Base-by-base conservation (phyloP, 306 rosid genomes). In the Delonix regia region DNA sequence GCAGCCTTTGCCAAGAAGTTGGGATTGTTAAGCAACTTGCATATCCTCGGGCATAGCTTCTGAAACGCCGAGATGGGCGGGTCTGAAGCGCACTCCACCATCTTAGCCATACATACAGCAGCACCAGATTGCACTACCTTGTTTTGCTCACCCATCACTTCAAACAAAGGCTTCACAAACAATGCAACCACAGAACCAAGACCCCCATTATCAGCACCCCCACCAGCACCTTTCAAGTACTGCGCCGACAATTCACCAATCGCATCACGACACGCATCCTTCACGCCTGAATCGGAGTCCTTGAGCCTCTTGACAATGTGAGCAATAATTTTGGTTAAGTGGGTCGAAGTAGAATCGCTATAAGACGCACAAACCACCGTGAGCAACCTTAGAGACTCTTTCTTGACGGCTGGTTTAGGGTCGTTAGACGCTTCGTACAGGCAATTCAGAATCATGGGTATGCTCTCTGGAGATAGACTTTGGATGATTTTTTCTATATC, bases 111-210 rank as follows among this genome's bases (percentile, higher is more conserved):
- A 69, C 99, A 93, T 78, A 82, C 27, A 4, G 99, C 98, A 0
- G 99, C 99, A 55, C 97, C 98, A 12, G 91, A 87, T 77, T 96
- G 99, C 57, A 91, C 96, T 15, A 68, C 89, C 49, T 93, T 96
- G 84, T 85, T 91, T 87, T 93, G 98, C 81, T 96, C 99, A 25
- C 87, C 90, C 99, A 96, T 96, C 0, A 98, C 96, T 86, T 96
- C 99, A 71, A 91, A 91, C 83, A 96, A 55, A 9, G 99, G 99
- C 89, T 85, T 90, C 83, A 90, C 97, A 75, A 96, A 96, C 86
- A 96, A 56, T 3, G 87, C 94, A 77, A 92, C 98, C 44, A 90
- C 85, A 0, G 96, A 79, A 14, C 93, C 91, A 41, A 74, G 69
- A 38, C 89, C 82, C 1, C 82, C 85, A 64, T 81, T 80, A 6